Evolutionary conservation across 768 basidiomycete species (phyloP), one percentile per base, ranked within the genome.

Genomic region (Crepidotus variabilis): DNA sequence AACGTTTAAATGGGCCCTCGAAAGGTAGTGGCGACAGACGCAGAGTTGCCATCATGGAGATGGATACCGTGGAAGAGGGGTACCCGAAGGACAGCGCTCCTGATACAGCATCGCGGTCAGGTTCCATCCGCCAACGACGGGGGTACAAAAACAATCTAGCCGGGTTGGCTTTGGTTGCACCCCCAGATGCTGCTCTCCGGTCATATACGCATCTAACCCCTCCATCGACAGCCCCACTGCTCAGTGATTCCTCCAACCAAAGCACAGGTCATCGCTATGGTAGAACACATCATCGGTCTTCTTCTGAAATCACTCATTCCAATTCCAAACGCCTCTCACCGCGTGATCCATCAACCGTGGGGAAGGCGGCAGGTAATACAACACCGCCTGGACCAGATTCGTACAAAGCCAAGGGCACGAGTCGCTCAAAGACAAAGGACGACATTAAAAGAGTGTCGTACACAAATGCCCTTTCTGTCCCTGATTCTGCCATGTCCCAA

Each of bases 91-190:
- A n/a, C 59, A 69, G 61, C 46, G 57, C 65, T 62, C 70, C 69
- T 18, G 65, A 60, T 18, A 57, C 67, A 63, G 62, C 66, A 56
- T 66, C 68, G 43, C 62, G 69, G 5, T 57, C 66, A 46, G 61
- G 61, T 57, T 69, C 72, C 35, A 59, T 76, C 55, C 73, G 71
- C 47, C 70, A 78, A 36, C 72, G 74, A 54, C 73, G 77, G 20
- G 73, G 75, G 16, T 61, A 75, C 52, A 69, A 74, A 54, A 70
- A 74, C 35, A 72, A 70, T 60, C 63, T 81, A 10, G 68, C 72
- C 9, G 81, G 82, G 52, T 75, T 90, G 22, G 84, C 87, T 52
- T 75, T 90, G 60, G 84, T 90, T 57, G 85, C 86, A 52, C 88
- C 87, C 50, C 86, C 87, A 36, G 89, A 88, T 68, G 84, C 83